These are phyloP conservation scores for Halenospora varia DNA, from an alignment of 495 filamentous ascomycete species.

Conservation along the genomic window DNA sequence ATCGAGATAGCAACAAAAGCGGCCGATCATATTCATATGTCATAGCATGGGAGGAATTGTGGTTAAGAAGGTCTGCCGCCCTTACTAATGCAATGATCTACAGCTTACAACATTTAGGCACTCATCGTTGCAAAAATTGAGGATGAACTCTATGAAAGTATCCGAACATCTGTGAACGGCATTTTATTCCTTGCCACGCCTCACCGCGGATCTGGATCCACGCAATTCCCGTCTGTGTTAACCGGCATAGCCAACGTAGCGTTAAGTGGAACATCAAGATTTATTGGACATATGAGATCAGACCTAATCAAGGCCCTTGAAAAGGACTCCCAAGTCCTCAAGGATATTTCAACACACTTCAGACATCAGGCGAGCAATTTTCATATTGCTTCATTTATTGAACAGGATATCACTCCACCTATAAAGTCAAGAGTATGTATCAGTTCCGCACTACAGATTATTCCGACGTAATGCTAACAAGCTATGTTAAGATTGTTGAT, in stretches of 20 bases:
- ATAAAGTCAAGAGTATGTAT: constrained; percentile 4
- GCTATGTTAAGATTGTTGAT: constrained; percentile 6
- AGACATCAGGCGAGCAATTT: constrained; percentile 8
- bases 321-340: constrained; percentile 7
- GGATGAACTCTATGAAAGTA: constrained; percentile 27
- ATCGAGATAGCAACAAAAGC: background rate
- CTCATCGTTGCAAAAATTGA: constrained; percentile 8
- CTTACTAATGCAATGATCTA: background rate
- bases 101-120: constrained; percentile 7
- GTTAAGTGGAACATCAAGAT: background rate
- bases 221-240: background rate
- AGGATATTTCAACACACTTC: constrained; percentile 13
- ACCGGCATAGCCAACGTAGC: constrained; percentile 4
- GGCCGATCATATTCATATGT: constrained; percentile 37
- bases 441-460: background rate
- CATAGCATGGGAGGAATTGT: constrained; percentile 47
- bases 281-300: constrained; percentile 2
- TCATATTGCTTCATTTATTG: constrained; percentile 16
- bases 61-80: constrained; percentile 36
- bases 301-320: constrained; percentile 13
- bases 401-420: constrained; percentile 6
- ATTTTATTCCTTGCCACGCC: constrained; percentile 48
- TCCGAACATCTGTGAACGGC: constrained; percentile 31
- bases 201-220: constrained; percentile 34
- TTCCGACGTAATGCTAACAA: background rate